Percentiles rank a stretch among this genome's conserved stretches.
phyloP scores from a whole-genome alignment of 2,329 filamentous ascomycete species.

The Emergomyces africanus region DNA sequence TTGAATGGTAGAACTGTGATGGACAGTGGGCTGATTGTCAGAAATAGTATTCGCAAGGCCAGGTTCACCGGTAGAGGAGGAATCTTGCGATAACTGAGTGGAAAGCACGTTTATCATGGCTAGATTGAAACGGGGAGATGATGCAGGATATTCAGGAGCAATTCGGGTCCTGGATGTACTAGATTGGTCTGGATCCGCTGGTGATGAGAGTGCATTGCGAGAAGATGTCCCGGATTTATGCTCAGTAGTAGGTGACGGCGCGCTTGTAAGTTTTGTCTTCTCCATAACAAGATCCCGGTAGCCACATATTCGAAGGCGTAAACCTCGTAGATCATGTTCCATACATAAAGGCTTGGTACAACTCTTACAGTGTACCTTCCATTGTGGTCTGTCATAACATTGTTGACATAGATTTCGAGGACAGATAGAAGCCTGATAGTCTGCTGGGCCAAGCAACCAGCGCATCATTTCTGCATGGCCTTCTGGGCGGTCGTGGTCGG shows the following conservation, averaged over 20 bases:
- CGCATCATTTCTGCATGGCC: conserved; percentile 32
- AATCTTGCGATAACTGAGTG: conserved; percentile 13
- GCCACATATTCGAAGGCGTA: conserved; percentile 45
- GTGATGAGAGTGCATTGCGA: not conserved
- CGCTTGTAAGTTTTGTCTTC: conserved; percentile 28
- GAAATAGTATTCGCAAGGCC: not conserved
- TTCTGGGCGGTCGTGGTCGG: conserved; percentile 28
- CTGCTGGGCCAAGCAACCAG: conserved; percentile 37
- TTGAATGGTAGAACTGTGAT: conserved; percentile 22
- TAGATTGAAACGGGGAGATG: conserved; percentile 9
- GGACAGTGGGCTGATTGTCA: not conserved
- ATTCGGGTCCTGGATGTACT: conserved; percentile 6
- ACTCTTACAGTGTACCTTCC: conserved; percentile 46
- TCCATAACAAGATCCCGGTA: conserved; percentile 43
- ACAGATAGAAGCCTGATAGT: conserved; percentile 34
- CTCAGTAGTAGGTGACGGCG: conserved; percentile 5
- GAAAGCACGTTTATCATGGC: conserved; percentile 17
- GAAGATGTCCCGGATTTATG: not conserved
- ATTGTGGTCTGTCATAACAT: conserved; percentile 45
- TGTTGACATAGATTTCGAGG: conserved; percentile 46
- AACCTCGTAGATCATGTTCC: conserved; percentile 45
- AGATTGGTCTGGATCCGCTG: not conserved
- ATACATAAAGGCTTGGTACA: conserved; percentile 47
- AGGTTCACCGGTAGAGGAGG: not conserved
- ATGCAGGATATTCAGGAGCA: not conserved